phyloP scores from a whole-genome alignment of 108 stramenopile species.

The Skeletonema costatum region DNA sequence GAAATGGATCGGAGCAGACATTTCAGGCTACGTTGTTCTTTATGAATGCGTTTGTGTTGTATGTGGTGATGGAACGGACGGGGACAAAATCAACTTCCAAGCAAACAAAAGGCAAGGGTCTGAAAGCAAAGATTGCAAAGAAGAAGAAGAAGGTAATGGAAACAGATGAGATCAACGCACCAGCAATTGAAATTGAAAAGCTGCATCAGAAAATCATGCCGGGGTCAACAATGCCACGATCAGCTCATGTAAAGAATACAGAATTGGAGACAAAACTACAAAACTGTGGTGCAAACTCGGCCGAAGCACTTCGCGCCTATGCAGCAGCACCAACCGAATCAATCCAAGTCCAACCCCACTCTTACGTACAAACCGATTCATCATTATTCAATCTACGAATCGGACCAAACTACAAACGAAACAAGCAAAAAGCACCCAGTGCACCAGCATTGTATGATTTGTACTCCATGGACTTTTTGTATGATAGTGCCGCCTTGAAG shows the following conservation, averaged over 20 bases:
- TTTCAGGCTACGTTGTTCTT: conserved; percentile 27
- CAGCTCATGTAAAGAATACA: conserved; percentile 6
- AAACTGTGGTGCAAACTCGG: conserved; percentile 6
- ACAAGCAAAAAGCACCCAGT: conserved; percentile 51
- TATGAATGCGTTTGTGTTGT: conserved; percentile 42
- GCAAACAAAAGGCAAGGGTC: conserved; percentile 8
- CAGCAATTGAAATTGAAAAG: not conserved
- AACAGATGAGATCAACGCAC: not conserved
- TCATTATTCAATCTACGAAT: conserved; percentile 37
- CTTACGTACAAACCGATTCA: conserved; percentile 30
- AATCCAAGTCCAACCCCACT: conserved; percentile 29
- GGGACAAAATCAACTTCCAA: not conserved
- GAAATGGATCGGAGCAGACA: conserved; percentile 46
- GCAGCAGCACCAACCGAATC: conserved; percentile 7
- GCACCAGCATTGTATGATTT: conserved; percentile 50
- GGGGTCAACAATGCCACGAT: conserved; percentile 43
- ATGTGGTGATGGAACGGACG: conserved; percentile 13
- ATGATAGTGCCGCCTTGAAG: conserved; percentile 31
- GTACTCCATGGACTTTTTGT: conserved; percentile 45
- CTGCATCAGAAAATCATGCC: conserved; percentile 11
- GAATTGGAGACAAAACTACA: conserved; percentile 24
- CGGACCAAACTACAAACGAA: conserved; percentile 55
- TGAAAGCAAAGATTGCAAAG: conserved; percentile 26
- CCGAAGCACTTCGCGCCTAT: conserved; percentile 20
- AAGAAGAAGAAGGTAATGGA: conserved; percentile 20